Evolutionary conservation across 306 rosid species (phyloP).

Genomic region (Quercus agrifolia): DNA sequence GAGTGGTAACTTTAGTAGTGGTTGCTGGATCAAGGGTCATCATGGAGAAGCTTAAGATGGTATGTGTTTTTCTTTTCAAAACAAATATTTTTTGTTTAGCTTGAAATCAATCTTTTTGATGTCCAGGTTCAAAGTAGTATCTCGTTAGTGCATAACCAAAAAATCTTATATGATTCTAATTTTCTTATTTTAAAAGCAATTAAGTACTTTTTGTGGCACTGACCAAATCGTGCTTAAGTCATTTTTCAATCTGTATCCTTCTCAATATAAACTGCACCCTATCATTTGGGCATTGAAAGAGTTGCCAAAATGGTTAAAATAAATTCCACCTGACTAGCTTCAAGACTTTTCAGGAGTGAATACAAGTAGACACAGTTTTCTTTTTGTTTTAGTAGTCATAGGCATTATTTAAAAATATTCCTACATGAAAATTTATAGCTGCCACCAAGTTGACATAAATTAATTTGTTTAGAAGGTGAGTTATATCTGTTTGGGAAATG

Average conservation of each 20-base stretch:
- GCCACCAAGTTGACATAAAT: not conserved
- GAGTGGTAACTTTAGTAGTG: too few species aligned
- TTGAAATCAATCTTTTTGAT: not conserved
- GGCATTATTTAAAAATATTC: not conserved
- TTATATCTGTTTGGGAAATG: not conserved
- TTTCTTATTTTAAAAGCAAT: too few species aligned
- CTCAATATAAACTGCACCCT: not conserved
- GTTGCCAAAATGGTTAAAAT: not conserved
- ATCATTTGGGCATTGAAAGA: not conserved
- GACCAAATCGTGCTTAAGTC: not conserved
- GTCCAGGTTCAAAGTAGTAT: not conserved
- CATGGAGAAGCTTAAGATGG: not conserved
- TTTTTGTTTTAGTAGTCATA: not conserved
- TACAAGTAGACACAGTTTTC: not conserved
- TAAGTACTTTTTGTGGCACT: too few species aligned
- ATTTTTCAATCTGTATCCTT: not conserved
- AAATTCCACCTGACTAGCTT: not conserved
- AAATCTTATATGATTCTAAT: not conserved
- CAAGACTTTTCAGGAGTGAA: not conserved
- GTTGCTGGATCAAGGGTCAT: not conserved
- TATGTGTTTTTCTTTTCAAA: not conserved
- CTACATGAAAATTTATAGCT: not conserved
- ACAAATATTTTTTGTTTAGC: not conserved
- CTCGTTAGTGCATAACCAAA: not conserved
- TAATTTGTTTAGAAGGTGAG: not conserved